Evolutionary conservation across 306 rosid genomes (phyloP), one percentile per base, ranked within the genome.

Genomic region (Aeschynomene evenia): DNA sequence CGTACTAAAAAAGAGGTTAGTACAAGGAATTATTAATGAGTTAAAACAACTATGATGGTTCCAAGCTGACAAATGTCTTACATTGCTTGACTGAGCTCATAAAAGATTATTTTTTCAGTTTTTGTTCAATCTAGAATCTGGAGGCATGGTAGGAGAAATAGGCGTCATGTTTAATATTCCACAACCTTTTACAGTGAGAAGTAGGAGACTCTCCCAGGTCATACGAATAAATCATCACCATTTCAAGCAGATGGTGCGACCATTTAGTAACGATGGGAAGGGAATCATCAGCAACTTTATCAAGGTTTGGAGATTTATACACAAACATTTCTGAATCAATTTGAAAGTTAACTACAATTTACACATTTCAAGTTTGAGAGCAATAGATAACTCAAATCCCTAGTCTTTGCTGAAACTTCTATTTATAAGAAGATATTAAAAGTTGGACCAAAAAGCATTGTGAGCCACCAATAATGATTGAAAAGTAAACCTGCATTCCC

Each of bases 121-220:
- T 69, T 71, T 92, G 79, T 75, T 88, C 72, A 83, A 71, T 57
- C 81, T 88, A 61, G 93, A 81, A 68, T 43, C 95, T 72, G 87
- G 86, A 75, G 75, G 82, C 64, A 70, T 88, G 93, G 86, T 77
- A 23, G 98, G 96, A 65, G 96, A 92, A 79, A 77, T 92, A 29
- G 96, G 87, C 3, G 88, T 88, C 55, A 78, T 90, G 80, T 81
- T 92, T 63, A 89, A 92, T 75, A 74, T 72, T 70, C 96, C 95
- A 46, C 98, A 88, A 77, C 89, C 96, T 28, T 90, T 85, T 82
- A 88, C 98, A 7, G 87, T 90, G 81, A 86, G 96, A 82, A 85
- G 91, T 39, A 92, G 70, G 73, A 88, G 81, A 73, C 88, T 90
- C 49, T 88, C 93, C 56, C 91, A 85, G 83, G 90, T 90, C 73